A percentile compares a stretch with the other conserved stretches of the same genome.
phyloP scores from a whole-genome alignment of 73 alveolate species.

The Stentor roeselii region DNA sequence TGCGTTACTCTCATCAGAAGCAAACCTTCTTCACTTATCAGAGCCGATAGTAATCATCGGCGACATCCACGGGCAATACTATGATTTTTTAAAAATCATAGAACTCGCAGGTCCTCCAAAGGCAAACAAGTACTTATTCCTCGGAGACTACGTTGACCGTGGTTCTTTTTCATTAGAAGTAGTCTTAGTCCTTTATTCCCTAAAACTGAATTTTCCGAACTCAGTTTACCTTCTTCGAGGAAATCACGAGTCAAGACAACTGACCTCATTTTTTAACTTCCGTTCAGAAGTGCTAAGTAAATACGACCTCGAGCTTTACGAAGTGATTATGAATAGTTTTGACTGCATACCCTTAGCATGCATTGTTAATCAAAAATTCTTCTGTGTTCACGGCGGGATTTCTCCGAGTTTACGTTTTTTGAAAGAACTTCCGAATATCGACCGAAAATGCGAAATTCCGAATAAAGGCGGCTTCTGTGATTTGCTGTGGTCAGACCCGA shows the following conservation, averaged over 20 bases:
- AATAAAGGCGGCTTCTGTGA: constrained; percentile 55
- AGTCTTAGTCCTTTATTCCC: constrained; percentile 43
- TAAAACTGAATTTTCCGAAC: constrained; percentile 45
- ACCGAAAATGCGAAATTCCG: constrained; percentile 54
- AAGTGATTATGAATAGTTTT: constrained; percentile 44
- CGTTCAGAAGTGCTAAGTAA: constrained; percentile 50
- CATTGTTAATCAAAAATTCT: constrained; percentile 51
- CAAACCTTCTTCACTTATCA: constrained; percentile 57
- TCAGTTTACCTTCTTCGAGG: constrained; percentile 47
- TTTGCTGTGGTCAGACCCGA: constrained; percentile 70
- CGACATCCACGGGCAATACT: constrained; percentile 75
- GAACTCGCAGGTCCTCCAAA: constrained; percentile 82
- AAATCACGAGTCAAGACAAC: constrained; percentile 45
- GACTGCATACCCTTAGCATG: constrained; percentile 57
- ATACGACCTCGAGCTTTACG: constrained; percentile 50
- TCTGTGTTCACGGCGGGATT: constrained; percentile 76
- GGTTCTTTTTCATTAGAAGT: constrained; percentile 70
- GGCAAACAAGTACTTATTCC: constrained; percentile 43
- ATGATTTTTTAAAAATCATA: constrained; percentile 64
- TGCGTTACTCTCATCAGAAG: no score
- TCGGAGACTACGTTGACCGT: constrained; percentile 81
- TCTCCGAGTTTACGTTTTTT: constrained; percentile 56
- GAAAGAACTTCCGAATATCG: constrained; percentile 29
- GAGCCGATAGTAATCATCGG: constrained; percentile 87
- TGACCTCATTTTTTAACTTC: constrained; percentile 46